These are phyloP conservation scores for Thelonectria olida DNA, from an alignment of 2,329 filamentous ascomycete species.

Conservation along the genomic window DNA sequence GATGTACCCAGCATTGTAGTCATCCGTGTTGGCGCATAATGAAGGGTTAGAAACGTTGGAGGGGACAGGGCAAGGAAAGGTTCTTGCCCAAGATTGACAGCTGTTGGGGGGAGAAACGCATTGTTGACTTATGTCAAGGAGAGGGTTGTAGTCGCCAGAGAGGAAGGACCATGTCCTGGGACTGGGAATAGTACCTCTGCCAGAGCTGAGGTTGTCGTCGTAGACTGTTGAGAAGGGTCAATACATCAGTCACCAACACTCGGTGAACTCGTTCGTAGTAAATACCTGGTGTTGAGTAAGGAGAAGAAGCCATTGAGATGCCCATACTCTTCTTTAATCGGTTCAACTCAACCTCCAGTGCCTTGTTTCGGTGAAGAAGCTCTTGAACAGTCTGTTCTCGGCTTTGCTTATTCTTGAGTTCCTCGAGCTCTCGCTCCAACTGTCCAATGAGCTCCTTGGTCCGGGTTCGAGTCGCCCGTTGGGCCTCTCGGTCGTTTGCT, in stretches of 20 bases:
- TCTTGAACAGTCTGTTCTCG: constrained; percentile 62
- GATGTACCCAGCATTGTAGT: constrained; percentile 57
- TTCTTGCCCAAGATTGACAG: constrained; percentile 57
- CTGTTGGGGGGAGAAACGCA: constrained; percentile 51
- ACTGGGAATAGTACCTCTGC: constrained; percentile 52
- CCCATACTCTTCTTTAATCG: constrained; percentile 57
- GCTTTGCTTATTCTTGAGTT: constrained; percentile 65
- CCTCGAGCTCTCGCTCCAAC: constrained; percentile 78
- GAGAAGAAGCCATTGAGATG: constrained; percentile 50
- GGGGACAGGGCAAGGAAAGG: constrained; percentile 54
- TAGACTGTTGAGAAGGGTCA: constrained; percentile 45
- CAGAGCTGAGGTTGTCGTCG: constrained; percentile 52
- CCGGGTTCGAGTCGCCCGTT: constrained; percentile 85
- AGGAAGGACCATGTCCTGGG: constrained; percentile 57
- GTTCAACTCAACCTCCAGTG: constrained; percentile 62
- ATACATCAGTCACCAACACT: background rate
- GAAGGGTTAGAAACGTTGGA: constrained; percentile 63
- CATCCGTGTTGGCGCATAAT: constrained; percentile 58
- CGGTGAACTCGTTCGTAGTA: background rate
- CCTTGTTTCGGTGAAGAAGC: constrained; percentile 60
- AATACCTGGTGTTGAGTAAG: constrained; percentile 54
- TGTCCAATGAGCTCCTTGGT: constrained; percentile 87
- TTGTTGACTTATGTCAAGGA: constrained; percentile 53
- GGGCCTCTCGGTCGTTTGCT: constrained; percentile 90
- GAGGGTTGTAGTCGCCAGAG: constrained; percentile 53